Evolutionary conservation across 2,329 filamentous ascomycete genomes (phyloP).

Genomic region (Seiridium unicorne): DNA sequence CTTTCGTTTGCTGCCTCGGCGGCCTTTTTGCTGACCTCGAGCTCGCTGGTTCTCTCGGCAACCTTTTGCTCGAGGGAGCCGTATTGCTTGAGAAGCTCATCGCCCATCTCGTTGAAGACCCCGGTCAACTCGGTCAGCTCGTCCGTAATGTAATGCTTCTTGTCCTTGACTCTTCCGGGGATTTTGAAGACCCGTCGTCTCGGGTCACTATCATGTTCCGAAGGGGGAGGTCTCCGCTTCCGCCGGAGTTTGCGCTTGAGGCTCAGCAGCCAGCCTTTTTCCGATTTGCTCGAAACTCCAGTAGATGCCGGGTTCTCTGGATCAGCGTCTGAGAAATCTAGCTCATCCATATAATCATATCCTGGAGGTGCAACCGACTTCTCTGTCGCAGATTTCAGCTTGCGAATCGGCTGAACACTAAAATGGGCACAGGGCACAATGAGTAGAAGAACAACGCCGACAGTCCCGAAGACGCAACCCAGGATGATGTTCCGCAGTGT

Average conservation of each 20-base stretch:
- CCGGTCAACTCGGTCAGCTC: constrained; percentile 79
- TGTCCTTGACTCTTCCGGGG: constrained; percentile 75
- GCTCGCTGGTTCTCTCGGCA: constrained; percentile 74
- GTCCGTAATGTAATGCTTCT: constrained; percentile 75
- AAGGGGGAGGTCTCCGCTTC: constrained; percentile 23
- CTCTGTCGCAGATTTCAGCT: constrained; percentile 72
- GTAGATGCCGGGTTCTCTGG: constrained; percentile 15
- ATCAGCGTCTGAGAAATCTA: constrained; percentile 45
- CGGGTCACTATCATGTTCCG: constrained; percentile 35
- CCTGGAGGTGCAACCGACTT: constrained; percentile 69
- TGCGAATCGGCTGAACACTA: constrained; percentile 75
- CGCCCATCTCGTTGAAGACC: constrained; percentile 93
- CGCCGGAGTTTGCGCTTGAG: constrained; percentile 36
- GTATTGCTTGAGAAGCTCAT: constrained; percentile 86
- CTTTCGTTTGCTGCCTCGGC: constrained; percentile 95
- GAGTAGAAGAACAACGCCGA: constrained; percentile 69
- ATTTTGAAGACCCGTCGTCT: constrained; percentile 71
- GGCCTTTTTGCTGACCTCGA: constrained; percentile 87
- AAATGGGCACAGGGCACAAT: constrained; percentile 79
- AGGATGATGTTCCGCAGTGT: constrained; percentile 78
- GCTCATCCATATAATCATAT: constrained; percentile 45
- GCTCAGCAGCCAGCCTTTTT: constrained; percentile 37
- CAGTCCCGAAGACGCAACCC: constrained; percentile 81
- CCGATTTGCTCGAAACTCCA: constrained; percentile 32
- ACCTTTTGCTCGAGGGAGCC: constrained; percentile 82